These are phyloP conservation scores for Balakata baccata DNA, from an alignment of 345 rosid genomes.

Conservation along the genomic window DNA sequence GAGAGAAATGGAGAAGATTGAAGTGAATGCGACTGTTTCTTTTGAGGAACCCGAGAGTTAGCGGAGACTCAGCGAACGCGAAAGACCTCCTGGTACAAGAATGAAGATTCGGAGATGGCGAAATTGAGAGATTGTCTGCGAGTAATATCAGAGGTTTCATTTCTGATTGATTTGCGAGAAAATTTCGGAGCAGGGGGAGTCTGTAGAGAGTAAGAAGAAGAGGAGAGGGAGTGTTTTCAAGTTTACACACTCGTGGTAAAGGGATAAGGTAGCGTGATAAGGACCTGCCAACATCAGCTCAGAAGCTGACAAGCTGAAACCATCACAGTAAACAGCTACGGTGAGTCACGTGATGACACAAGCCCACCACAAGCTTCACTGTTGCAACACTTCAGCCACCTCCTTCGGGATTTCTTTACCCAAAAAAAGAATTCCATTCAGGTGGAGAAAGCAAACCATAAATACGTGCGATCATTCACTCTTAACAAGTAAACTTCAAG, in stretches of 20 bases:
- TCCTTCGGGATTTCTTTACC: neutral
- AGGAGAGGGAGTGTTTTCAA: no score
- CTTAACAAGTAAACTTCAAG: no score
- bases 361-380: neutral
- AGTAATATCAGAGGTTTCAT: slow-evolving; percentile 8
- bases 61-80: slow-evolving; percentile 6
- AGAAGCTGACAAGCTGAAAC: neutral
- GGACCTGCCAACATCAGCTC: no score
- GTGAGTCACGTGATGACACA: neutral
- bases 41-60: slow-evolving; percentile 16
- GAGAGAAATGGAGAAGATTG: neutral
- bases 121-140: neutral
- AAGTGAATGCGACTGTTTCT: slow-evolving; percentile 13
- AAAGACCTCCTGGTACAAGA: neutral
- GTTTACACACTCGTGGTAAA: no score
- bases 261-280: no score
- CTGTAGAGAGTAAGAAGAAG: no score
- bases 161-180: neutral
- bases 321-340: neutral
- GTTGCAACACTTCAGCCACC: no score
- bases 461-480: no score
- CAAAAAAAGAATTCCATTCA: neutral
- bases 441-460: no score
- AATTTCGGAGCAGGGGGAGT: neutral
- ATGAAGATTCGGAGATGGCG: neutral